These are phyloP conservation scores for Mortierella sp. DNA, from an alignment of 371 early-diverging fungal genomes.

Conservation along the genomic window DNA sequence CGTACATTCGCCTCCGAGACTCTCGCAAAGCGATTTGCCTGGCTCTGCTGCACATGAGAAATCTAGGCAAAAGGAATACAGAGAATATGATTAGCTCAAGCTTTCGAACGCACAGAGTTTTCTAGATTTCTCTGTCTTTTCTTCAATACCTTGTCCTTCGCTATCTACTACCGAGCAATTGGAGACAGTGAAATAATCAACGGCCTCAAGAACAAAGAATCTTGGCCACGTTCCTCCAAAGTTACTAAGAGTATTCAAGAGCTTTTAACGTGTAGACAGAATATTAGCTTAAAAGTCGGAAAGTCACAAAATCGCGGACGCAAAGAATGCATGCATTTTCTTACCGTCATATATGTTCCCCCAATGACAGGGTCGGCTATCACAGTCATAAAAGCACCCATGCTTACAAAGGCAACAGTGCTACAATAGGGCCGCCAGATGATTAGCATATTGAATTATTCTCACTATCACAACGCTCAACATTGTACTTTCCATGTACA, in stretches of 20 bases:
- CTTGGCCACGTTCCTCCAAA: slow-evolving; percentile 98
- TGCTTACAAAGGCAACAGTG: slow-evolving; percentile 96
- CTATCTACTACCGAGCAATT: slow-evolving; percentile 66
- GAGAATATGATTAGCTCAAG: neutral
- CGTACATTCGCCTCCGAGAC: slow-evolving; percentile 73
- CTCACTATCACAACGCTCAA: neutral
- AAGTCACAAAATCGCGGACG: neutral
- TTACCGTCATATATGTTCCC: slow-evolving; percentile 97
- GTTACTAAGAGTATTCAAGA: slow-evolving; percentile 67
- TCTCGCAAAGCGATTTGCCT: slow-evolving; percentile 68
- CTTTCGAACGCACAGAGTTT: neutral
- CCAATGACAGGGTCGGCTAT: slow-evolving; percentile 98
- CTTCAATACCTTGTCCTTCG: slow-evolving; percentile 55
- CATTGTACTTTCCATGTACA: neutral
- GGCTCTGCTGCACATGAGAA: slow-evolving; percentile 72
- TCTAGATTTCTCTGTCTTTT: slow-evolving; percentile 1
- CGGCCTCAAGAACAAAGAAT: slow-evolving; percentile 92
- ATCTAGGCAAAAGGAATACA: slow-evolving; percentile 17
- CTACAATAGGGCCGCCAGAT: slow-evolving; percentile 44
- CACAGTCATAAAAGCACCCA: slow-evolving; percentile 94
- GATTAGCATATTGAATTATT: neutral
- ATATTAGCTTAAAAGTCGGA: neutral
- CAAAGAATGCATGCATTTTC: slow-evolving; percentile 4
- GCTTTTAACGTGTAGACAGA: neutral
- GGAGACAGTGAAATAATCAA: slow-evolving; percentile 90